Evolutionary conservation across 345 rosid genomes (phyloP), one percentile per base, ranked within the genome.

Genomic region (Fremontodendron californicum): DNA sequence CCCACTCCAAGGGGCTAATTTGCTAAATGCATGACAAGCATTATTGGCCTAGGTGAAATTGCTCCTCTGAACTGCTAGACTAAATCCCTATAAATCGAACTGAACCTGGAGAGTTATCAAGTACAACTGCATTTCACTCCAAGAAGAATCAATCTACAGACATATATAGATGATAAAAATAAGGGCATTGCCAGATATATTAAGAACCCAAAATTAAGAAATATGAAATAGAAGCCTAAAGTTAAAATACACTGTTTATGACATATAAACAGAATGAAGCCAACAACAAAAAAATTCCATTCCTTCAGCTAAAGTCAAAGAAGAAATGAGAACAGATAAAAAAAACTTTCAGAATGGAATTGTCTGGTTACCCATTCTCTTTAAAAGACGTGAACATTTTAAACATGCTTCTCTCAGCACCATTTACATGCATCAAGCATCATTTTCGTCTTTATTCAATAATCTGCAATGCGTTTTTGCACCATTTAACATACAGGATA

Each of bases 341-440:
- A n/a, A 7, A 51, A 71, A 3, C 4, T 5, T 63, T 48, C 54
- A 65, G 35, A 10, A 46, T 19, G 35, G 19, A 64, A 45, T 9
- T 52, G 75, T 76, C 40, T 40, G 43, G 27, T 25, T 42, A 78
- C 45, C 69, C 74, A 55, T 58, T 69, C 75, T 74, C 77, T 43
- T 46, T 69, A 40, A 43, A 40, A 57, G 52, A 61, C 15, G 72
- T 58, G 39, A 31, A 80, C 29, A n/a, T 27, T 79, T 67, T 62
- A 55, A 54, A 71, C 70, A 78, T 75, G 46, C 73, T 75, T 54
- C 71, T 75, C 23, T 29, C 0, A 40, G 33, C 75, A 35, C 75
- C 80, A 25, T 49, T 46, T 37, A 65, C 43, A 83, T 61, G 81
- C 87, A 80, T 86, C 89, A 86, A 75, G 69, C 82, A 90, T 90